Evolutionary conservation across 2,329 filamentous ascomycete species (phyloP).

Genomic region (Triangularia setosa): DNA sequence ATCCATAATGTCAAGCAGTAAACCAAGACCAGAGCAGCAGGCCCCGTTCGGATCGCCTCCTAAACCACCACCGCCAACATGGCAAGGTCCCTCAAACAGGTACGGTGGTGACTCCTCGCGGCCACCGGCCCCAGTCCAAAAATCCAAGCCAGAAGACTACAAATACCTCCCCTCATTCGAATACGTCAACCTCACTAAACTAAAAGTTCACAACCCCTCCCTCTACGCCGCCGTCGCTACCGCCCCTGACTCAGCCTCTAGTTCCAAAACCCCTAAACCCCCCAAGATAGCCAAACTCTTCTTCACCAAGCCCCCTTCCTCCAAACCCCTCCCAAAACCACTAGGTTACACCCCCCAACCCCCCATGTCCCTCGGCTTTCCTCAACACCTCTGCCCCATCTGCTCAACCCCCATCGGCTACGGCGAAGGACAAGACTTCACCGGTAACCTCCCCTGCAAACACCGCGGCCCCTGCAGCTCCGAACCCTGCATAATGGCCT

Average conservation of each 20-base stretch:
- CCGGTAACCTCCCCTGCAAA: constrained; percentile 9
- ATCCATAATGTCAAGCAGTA: neutral
- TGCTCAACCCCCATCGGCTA: constrained; percentile 4
- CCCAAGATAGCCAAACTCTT: neutral
- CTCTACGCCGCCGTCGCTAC: neutral
- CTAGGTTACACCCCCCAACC: neutral
- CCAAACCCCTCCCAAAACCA: neutral
- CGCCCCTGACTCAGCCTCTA: neutral
- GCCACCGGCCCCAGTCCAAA: neutral
- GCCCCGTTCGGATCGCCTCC: neutral
- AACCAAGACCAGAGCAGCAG: no score
- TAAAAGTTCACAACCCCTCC: neutral
- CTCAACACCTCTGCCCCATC: constrained; percentile 10
- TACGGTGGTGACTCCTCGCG: neutral
- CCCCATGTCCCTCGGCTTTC: neutral
- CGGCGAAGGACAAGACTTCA: constrained; percentile 2
- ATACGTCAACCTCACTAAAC: neutral
- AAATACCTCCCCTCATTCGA: neutral
- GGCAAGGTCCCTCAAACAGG: neutral
- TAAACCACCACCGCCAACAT: neutral
- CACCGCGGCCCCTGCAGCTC: constrained; percentile 8
- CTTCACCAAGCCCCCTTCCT: neutral
- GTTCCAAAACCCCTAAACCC: neutral
- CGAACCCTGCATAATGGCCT: neutral
- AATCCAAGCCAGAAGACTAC: neutral